Percentiles rank a stretch among this genome's conserved stretches.
phyloP scores from a whole-genome alignment of 495 filamentous ascomycete genomes.

The Aspergillus sparsus region DNA sequence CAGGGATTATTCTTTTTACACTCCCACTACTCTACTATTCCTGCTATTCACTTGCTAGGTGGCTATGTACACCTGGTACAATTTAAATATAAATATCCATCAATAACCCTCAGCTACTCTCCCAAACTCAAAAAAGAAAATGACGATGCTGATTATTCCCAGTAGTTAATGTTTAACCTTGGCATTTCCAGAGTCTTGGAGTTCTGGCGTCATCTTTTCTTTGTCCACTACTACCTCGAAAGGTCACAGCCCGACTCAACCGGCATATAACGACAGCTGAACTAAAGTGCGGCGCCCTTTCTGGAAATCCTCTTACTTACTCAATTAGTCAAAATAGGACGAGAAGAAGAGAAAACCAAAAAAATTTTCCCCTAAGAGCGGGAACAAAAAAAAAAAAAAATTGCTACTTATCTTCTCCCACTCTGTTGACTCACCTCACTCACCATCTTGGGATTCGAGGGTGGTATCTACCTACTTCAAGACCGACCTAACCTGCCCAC shows the following conservation, averaged over 20 bases:
- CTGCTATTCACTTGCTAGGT: too few species aligned
- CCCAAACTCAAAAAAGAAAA: background rate
- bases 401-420: too few species aligned
- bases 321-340: background rate
- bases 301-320: background rate
- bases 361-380: background rate
- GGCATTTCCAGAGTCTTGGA: conserved; percentile 16
- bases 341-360: background rate
- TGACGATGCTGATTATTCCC: background rate
- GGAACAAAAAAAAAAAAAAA: too few species aligned
- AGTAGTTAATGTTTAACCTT: conserved; percentile 15
- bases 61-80: too few species aligned
- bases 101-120: too few species aligned
- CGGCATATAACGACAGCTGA: background rate
- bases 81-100: too few species aligned
- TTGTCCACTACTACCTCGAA: background rate
- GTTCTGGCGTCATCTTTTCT: conserved; percentile 13
- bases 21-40: too few species aligned
- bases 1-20: too few species aligned
- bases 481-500: background rate
- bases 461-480: too few species aligned
- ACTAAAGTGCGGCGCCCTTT: conserved; percentile 9
- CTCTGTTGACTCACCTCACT: too few species aligned
- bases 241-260: background rate
- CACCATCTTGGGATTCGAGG: too few species aligned